Evolutionary conservation across 257 asterid species (phyloP), one percentile per base, ranked within the genome.

Genomic region (Gardenia jasminoides): DNA sequence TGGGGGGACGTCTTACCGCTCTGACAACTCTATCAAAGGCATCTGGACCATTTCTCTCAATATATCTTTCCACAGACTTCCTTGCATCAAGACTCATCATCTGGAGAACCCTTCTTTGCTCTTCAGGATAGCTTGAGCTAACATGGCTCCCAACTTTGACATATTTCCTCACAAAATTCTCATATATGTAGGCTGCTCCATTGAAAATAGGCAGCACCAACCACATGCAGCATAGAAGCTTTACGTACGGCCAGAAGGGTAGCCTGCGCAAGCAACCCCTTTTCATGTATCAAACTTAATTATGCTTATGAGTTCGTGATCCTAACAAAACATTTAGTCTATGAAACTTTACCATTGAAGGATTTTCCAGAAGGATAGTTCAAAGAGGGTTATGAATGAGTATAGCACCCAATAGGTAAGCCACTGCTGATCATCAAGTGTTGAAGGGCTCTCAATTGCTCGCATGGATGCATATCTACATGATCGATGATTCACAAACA

Each of bases 71-170:
- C 2, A 92, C 98, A 0, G 97, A 82, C 76, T 90, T 91, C 69
- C 97, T 85, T 8, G 97, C 96, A 77, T 96, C 99, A 19, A 88
- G 90, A 81, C 93, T 93, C 97, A 96, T 90, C 98, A 93, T 91
- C 80, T 96, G 96, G 61, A 93, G 94, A 13, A 88, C 95, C 81
- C 79, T 90, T 70, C 93, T 81, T 26, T 90, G 97, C 0, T 85
- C 90, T 69, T 88, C 92, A 0, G 97, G 90, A 52, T 86, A 87
- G 67, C 52, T 82, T 56, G 96, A 78, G 84, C 88, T 88, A 74
- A 88, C 91, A 67, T 82, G 50, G 66, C 74, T 76, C 69, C 92
- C 98, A 22, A 91, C 89, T 75, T 89, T 91, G 9, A 90, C 88
- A 47, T 91, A 85, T 58, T 71, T 94, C 74, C 97, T 86, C 66